phyloP scores from a whole-genome alignment of 306 rosid species.

The Medicago ruthenica region DNA sequence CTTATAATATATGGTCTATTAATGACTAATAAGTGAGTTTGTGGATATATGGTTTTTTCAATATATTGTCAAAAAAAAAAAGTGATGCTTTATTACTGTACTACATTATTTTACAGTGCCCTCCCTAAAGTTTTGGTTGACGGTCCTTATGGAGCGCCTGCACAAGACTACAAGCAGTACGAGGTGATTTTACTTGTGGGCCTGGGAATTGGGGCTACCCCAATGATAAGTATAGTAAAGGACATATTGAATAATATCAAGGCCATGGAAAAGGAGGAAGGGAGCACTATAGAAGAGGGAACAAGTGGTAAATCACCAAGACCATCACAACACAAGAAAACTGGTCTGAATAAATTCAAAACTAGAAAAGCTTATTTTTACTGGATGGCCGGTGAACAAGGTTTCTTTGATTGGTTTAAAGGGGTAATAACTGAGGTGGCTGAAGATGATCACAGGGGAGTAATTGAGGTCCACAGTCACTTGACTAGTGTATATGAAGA shows the following conservation, averaged over 20 bases:
- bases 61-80: too few relatives aligned
- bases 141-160: slow-evolving; percentile 93
- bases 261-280: not conserved
- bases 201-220: slow-evolving; percentile 86
- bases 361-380: slow-evolving; percentile 56
- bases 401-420: slow-evolving; percentile 84
- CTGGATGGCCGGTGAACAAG: slow-evolving; percentile 83
- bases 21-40: too few relatives aligned
- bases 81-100: too few relatives aligned
- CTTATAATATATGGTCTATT: too few relatives aligned
- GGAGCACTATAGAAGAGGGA: not conserved
- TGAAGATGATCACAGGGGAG: slow-evolving; percentile 61
- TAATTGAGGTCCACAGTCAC: slow-evolving; percentile 74
- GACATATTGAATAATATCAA: slow-evolving; percentile 56
- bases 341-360: not conserved
- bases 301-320: not conserved
- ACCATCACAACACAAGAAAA: not conserved
- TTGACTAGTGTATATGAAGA: slow-evolving; percentile 83
- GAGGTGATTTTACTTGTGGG: slow-evolving; percentile 83
- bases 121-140: slow-evolving; percentile 48
- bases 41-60: too few relatives aligned
- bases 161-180: slow-evolving; percentile 82
- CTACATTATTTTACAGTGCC: not conserved
- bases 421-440: slow-evolving; percentile 81
- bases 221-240: slow-evolving; percentile 77